These are phyloP conservation scores for Saccharomyces mikatae DNA, from an alignment of 805 yeast species.

Conservation along the genomic window DNA sequence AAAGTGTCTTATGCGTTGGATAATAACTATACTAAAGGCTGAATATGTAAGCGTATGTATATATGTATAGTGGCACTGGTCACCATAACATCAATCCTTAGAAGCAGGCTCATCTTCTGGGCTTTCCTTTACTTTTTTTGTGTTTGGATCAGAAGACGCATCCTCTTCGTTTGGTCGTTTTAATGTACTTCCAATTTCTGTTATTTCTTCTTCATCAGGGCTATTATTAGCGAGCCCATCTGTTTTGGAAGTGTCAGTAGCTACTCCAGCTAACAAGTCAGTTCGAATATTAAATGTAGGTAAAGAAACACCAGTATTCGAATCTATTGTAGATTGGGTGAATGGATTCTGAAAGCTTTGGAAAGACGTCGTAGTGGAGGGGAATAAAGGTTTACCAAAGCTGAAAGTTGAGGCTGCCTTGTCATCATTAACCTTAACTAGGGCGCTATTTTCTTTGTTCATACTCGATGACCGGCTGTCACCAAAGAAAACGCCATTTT, in stretches of 20 bases:
- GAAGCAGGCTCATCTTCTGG: neutral
- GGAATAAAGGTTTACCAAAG: neutral
- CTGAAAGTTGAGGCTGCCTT: neutral
- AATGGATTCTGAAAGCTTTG: neutral
- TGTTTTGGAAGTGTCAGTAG: neutral
- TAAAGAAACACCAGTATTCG: neutral
- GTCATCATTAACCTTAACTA: neutral
- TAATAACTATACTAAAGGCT: neutral
- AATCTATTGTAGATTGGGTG: neutral
- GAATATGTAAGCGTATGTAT: neutral
- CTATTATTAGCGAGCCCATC: neutral
- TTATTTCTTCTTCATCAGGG: neutral
- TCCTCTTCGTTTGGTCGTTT: neutral
- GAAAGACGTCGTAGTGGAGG: neutral
- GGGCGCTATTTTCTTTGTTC: neutral
- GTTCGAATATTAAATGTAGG: neutral
- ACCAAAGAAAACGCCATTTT: neutral
- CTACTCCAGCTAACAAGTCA: neutral
- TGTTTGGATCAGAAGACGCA: neutral
- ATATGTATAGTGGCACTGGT: neutral
- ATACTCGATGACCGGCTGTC: neutral
- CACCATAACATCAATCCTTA: neutral
- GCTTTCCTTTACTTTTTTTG: neutral
- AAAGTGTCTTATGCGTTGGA: neutral
- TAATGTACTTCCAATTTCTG: neutral